Evolutionary conservation across 345 rosid genomes (phyloP), one percentile per base, ranked within the genome.

Genomic region (Citrus hindsii): DNA sequence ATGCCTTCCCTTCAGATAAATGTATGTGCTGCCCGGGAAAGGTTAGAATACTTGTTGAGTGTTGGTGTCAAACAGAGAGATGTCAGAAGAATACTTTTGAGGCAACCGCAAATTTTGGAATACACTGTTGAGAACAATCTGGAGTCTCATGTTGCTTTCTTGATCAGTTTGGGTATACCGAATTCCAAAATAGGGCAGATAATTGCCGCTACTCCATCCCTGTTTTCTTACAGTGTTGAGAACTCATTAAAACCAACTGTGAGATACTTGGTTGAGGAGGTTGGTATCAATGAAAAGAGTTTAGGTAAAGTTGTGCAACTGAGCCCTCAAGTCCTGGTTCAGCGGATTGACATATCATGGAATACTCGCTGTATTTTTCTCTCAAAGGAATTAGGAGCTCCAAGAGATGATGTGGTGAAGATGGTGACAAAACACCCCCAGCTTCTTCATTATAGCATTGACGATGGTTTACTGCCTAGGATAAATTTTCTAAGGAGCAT

Each of bases 401-500:
- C 98, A 64, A 90, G 91, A 77, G 99, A 92, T 67, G 86, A 92
- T 74, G 84, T 96, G 0, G 94, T 93, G 80, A 96, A 96, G 85
- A 96, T 93, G 98, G 98, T 96, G 65, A 92, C 81, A 58, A 93
- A 90, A 81, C 99, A 96, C 81, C 98, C 98, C 3, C 99, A 93
- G 87, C 88, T 96, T 58, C 98, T 96, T 70, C 98, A 93, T 79
- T 96, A 96, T 81, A 96, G 99, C 82, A 89, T 96, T 1, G 97
- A 96, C 27, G 95, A 92, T 16, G 99, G 97, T 30, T 87, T 94
- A 58, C 82, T 96, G 78, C 98, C 99, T 24, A 86, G 97, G 83
- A 96, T 96, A 87, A 92, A 94, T 80, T 96, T 96, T 84, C 90
- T 92, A 68, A 87, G 98, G 85, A 96, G 94, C 79, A 94, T 92